Conservation (phyloP, 2,329 filamentous ascomycete species). For the Xylariales sp. region DNA sequence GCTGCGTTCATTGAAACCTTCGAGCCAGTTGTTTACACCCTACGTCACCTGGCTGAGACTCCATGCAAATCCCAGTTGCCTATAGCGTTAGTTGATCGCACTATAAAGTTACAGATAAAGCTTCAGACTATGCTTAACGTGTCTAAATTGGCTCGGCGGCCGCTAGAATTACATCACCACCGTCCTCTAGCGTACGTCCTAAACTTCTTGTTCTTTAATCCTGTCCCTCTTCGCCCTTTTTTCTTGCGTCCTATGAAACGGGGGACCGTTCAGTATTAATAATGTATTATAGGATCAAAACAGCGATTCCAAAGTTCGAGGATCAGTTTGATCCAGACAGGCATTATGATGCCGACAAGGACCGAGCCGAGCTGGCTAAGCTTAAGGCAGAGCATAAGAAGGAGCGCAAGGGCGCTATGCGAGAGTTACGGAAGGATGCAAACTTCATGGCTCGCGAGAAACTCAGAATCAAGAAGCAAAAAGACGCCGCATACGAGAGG, state of each 20-base stretch:
- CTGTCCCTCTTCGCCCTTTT: not conserved
- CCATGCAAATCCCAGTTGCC: constrained; percentile 64
- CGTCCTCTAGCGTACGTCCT: constrained; percentile 71
- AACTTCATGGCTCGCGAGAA: constrained; percentile 93
- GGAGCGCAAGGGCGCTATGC: constrained; percentile 93
- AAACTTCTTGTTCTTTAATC: constrained; percentile 67
- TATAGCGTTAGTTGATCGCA: constrained; percentile 53
- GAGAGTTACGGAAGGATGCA: constrained; percentile 94
- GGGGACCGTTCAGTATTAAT: constrained; percentile 14
- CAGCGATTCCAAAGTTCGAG: constrained; percentile 89
- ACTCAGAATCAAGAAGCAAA: constrained; percentile 90
- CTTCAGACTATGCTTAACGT: constrained; percentile 67
- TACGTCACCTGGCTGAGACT: constrained; percentile 71
- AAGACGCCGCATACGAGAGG: constrained; percentile 92
- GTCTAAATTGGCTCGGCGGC: constrained; percentile 75
- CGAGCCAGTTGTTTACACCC: constrained; percentile 67
- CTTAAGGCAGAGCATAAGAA: constrained; percentile 92
- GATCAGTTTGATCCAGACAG: constrained; percentile 93
- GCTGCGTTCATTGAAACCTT: constrained; percentile 84
- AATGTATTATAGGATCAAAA: constrained; percentile 49
- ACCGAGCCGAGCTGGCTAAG: constrained; percentile 86
- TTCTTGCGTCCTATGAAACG: not conserved
- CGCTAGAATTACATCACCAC: constrained; percentile 90
- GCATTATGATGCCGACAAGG: constrained; percentile 96
- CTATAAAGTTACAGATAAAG: constrained; percentile 58